Conservation (phyloP, 106 monocot species). For the Phalaenopsis aphrodite region DNA sequence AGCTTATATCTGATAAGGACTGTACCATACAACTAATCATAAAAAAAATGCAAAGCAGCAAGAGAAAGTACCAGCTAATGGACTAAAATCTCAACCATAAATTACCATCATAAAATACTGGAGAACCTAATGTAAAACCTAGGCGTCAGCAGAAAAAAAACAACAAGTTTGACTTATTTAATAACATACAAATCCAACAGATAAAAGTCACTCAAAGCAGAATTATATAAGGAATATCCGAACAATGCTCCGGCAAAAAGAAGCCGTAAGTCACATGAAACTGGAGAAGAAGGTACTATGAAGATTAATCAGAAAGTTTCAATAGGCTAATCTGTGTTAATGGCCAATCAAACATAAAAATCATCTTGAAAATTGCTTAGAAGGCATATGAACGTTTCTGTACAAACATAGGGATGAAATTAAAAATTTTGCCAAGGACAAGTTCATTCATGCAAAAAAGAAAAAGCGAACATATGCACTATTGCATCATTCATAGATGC, state of each 20-base stretch:
- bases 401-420: background rate
- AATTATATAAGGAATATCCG: background rate
- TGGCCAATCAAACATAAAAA: background rate
- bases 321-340: background rate
- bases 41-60: no score
- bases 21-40: no score
- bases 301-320: background rate
- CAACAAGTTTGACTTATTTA: background rate
- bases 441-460: background rate
- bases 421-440: background rate
- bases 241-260: background rate
- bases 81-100: background rate
- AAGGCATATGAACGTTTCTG: background rate
- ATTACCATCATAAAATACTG: background rate
- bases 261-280: background rate
- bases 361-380: background rate
- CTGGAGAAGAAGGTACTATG: background rate
- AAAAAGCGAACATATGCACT: background rate
- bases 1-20: no score
- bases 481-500: background rate
- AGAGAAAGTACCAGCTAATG: no score
- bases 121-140: background rate
- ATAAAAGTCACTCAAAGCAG: background rate
- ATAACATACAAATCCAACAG: background rate
- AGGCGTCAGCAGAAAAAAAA: background rate